phyloP scores from a whole-genome alignment of 2,329 filamentous ascomycete species.

The Diaporthe helianthi region DNA sequence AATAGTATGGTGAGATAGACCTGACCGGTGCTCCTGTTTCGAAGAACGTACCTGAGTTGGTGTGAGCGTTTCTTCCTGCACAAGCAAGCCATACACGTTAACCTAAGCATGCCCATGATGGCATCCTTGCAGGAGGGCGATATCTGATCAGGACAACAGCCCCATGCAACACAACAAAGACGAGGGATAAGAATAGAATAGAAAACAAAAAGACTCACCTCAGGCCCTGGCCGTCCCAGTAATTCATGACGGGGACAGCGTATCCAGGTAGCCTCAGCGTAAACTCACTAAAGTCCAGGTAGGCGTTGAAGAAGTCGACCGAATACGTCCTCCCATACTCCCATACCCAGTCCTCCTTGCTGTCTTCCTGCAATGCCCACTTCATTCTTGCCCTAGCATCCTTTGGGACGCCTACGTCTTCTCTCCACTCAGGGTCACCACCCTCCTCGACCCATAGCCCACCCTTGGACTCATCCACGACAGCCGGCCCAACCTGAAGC shows the following conservation, averaged over 20 bases:
- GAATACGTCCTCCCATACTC: conserved; percentile 60
- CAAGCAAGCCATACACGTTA: conserved; percentile 26
- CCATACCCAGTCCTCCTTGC: conserved; percentile 62
- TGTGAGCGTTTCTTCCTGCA: conserved; percentile 70
- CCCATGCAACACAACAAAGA: neutral
- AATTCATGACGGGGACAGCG: conserved; percentile 74
- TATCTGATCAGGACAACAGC: too few relatives aligned
- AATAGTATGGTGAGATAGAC: conserved; percentile 85
- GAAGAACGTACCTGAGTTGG: conserved; percentile 88
- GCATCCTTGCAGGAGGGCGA: neutral
- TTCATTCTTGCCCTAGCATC: conserved; percentile 63
- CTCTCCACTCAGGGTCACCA: conserved; percentile 55
- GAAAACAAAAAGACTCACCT: conserved; percentile 59
- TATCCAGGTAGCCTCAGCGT: conserved; percentile 76
- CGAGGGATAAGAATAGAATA: too few relatives aligned
- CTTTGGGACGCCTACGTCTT: conserved; percentile 57
- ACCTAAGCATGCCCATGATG: conserved; percentile 39
- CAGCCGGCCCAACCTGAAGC: conserved; percentile 52
- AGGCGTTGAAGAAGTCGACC: conserved; percentile 85
- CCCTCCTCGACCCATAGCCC: conserved; percentile 71
- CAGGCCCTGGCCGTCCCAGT: conserved; percentile 80
- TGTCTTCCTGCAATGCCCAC: conserved; percentile 60
- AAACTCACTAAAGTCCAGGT: conserved; percentile 83
- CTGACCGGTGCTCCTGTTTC: conserved; percentile 75
- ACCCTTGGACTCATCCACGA: conserved; percentile 54